Conservation (phyloP, 179 eudicot species). For the Actinidia chinensis region DNA sequence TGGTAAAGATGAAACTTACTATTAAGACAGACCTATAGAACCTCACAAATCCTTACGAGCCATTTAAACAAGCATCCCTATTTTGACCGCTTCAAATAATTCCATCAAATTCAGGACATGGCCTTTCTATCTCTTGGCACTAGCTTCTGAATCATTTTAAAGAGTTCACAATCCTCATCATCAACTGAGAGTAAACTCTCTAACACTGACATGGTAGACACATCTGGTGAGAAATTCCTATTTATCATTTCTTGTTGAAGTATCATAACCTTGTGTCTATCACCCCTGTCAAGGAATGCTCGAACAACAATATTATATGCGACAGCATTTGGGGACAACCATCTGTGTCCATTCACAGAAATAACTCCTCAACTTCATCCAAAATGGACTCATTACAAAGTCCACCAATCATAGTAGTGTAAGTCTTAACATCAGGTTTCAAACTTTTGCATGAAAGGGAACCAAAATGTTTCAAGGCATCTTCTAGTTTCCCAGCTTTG, state of each 20-base stretch:
- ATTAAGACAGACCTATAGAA: too few relatives aligned
- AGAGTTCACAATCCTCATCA: not conserved
- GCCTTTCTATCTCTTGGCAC: not conserved
- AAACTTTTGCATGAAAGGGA: not conserved
- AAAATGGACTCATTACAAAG: constrained; percentile 4
- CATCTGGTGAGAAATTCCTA: not conserved
- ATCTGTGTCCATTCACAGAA: not conserved
- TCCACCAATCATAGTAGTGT: constrained; percentile 9
- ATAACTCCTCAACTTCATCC: constrained; percentile 2
- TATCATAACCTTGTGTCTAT: not conserved
- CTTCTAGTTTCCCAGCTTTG: constrained; percentile 6
- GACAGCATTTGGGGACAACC: not conserved
- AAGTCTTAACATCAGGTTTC: constrained; percentile 1
- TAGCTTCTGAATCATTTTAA: constrained; percentile 3
- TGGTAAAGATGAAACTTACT: too few relatives aligned
- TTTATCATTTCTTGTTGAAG: not conserved
- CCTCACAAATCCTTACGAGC: too few relatives aligned
- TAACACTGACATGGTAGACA: not conserved
- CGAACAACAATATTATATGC: not conserved
- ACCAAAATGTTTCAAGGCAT: not conserved
- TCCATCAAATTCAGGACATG: not conserved
- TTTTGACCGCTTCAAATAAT: too few relatives aligned
- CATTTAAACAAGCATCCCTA: too few relatives aligned
- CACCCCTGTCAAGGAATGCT: not conserved
- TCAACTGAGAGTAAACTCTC: not conserved